These are phyloP conservation scores for Paramecium sonneborni DNA, from an alignment of 73 alveolate genomes.

Conservation along the genomic window DNA sequence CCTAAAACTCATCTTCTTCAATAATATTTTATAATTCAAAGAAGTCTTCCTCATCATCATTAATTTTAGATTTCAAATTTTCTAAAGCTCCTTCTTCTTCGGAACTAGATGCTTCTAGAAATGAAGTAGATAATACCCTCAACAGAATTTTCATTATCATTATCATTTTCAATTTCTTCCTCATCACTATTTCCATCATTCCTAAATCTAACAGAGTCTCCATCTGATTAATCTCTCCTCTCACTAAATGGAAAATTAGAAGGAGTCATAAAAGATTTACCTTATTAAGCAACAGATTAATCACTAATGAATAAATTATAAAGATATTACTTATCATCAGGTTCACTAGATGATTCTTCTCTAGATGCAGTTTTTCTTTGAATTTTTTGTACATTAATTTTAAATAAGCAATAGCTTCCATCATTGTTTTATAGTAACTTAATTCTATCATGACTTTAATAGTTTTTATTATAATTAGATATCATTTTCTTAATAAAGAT, in stretches of 20 bases:
- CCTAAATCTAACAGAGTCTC: constrained; percentile 60
- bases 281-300: background rate
- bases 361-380: background rate
- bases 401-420: constrained; percentile 45
- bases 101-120: background rate
- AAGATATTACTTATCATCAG: background rate
- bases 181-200: constrained; percentile 54
- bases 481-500: constrained; percentile 10
- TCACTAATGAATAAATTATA: background rate
- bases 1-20: constrained; percentile 45
- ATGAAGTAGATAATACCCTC: background rate
- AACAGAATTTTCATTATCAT: background rate
- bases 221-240: constrained; percentile 64
- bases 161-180: constrained; percentile 10
- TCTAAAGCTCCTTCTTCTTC: constrained; percentile 27
- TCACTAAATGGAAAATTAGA: constrained; percentile 51
- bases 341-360: constrained; percentile 8
- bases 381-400: background rate
- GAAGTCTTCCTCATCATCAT: constrained; percentile 38
- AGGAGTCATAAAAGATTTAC: background rate
- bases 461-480: constrained; percentile 6
- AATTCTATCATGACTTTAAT: constrained; percentile 50
- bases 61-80: background rate
- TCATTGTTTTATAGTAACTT: constrained; percentile 4
- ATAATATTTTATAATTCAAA: constrained; percentile 33